phyloP scores from a whole-genome alignment of 805 yeast species.

The Suhomyces xylopsoci region DNA sequence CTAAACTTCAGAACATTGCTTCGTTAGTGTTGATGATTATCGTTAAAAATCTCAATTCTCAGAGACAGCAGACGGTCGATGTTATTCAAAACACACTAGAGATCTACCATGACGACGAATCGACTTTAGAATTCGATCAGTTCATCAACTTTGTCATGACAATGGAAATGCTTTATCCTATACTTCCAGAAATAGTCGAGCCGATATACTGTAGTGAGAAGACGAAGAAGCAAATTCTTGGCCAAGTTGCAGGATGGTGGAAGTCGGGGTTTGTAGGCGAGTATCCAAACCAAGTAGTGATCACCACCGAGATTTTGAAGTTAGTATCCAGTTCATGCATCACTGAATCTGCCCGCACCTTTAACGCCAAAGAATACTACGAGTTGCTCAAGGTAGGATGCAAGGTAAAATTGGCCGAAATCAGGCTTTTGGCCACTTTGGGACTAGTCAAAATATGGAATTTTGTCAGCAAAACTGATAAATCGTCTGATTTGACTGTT shows the following conservation, averaged over 20 bases:
- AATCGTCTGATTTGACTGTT: conserved; percentile 2
- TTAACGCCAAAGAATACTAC: conserved; percentile 44
- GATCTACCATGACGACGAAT: conserved; percentile 12
- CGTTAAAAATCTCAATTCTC: conserved; percentile 17
- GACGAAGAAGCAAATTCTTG: conserved; percentile 15
- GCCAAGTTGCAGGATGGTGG: not conserved
- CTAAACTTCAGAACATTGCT: conserved; percentile 14
- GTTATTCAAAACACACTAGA: conserved; percentile 23
- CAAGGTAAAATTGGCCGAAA: conserved; percentile 9
- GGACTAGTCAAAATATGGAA: conserved; percentile 59
- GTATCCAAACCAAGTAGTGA: conserved; percentile 4
- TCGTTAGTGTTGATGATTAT: conserved; percentile 18
- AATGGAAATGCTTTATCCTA: conserved; percentile 25
- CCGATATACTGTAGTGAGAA: conserved; percentile 19
- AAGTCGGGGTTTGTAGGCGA: not conserved
- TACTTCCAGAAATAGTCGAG: conserved; percentile 21
- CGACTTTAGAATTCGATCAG: conserved; percentile 4
- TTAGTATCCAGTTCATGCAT: conserved; percentile 42
- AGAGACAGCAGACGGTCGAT: conserved; percentile 13
- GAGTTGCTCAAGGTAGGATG: conserved; percentile 38
- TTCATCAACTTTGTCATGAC: conserved; percentile 21
- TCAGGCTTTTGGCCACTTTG: conserved; percentile 39
- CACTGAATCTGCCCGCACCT: conserved; percentile 47
- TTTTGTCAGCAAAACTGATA: conserved; percentile 23
- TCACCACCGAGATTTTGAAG: conserved; percentile 13